Evolutionary conservation across 1,284 basidiomycete species (phyloP), one percentile per base, ranked within the genome.

Genomic region (Ceratobasidium papillatum): DNA sequence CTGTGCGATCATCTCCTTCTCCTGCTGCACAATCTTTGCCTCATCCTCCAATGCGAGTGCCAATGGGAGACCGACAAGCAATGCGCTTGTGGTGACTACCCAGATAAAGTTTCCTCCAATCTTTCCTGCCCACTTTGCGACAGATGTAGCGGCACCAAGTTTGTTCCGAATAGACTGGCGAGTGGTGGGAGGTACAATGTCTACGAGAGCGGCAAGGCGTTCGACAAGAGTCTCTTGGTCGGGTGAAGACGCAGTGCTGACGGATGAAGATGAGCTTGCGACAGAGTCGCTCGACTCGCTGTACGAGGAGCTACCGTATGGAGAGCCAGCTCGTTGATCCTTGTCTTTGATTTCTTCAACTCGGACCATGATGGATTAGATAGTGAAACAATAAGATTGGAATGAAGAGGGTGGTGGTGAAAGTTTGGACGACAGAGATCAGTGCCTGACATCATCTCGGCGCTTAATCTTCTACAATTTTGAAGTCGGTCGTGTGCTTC

Each of bases 31-130:
- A 76, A 98, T 89, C 84, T 95, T 95, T 65, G 93, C 92, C 85
- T 99, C 97, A 83, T 98, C 97, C 84, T 99, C 97, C 77, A 99
- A 87, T 74, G 91, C 93, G 78, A 99, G 87, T 1, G 96, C 95
- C 78, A 98, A 87, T 34, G 97, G 97, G 63, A 99, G 87, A 7
- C 94, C 98, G 64, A 99, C 91, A 75, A 99, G 89, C 63, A 99
- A 86, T 0, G 96, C 95, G 61, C 92, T 95, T 19, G 97, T 99
- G 75, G 95, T 97, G 80, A 97, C 86, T 77, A 98, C 89, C 97
- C 97, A 99, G 68, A 95, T 93, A 80, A 96, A 84, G 81, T 93
- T 95, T 22, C 98, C 97, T 32, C 91, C 87, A 61, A 93, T 80
- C 83, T 90, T 94, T 58, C 88, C 86, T 8, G 89, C 86, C 61